Percentiles rank a stretch among this genome's conserved stretches.
phyloP scores from a whole-genome alignment of 169 alveolate species.

The Cryptosporidium canis region DNA sequence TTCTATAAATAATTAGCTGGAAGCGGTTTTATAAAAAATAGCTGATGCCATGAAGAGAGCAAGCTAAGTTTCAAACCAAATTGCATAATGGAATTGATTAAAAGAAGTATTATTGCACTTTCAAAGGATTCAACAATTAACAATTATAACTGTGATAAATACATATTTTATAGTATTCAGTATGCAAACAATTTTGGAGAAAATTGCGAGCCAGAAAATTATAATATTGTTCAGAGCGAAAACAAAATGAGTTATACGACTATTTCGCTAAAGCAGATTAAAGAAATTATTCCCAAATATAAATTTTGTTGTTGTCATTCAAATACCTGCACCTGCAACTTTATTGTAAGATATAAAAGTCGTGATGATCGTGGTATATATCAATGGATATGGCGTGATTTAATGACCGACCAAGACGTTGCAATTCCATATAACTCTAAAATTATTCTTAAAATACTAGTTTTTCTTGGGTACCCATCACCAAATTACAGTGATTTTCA shows the following conservation, averaged over 20 bases:
- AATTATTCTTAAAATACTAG: constrained; percentile 37
- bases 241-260: background rate
- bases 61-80: background rate
- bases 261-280: constrained; percentile 16
- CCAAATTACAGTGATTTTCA: background rate
- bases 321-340: constrained; percentile 17
- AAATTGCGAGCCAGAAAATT: background rate
- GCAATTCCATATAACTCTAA: constrained; percentile 26
- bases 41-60: background rate
- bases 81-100: constrained; percentile 6
- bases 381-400: constrained; percentile 66
- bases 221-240: background rate
- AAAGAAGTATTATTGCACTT: background rate
- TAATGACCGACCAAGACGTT: background rate
- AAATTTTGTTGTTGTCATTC: constrained; percentile 40
- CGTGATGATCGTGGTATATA: constrained; percentile 43
- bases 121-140: background rate
- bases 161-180: constrained; percentile 33
- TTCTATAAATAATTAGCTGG: background rate
- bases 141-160: background rate
- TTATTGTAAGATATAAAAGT: constrained; percentile 41
- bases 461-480: background rate
- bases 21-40: background rate
- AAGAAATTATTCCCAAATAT: constrained; percentile 38
- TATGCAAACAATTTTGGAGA: constrained; percentile 23